These are phyloP conservation scores for Fusarium mexicanum DNA, from an alignment of 2,329 filamentous ascomycete species.

Conservation along the genomic window DNA sequence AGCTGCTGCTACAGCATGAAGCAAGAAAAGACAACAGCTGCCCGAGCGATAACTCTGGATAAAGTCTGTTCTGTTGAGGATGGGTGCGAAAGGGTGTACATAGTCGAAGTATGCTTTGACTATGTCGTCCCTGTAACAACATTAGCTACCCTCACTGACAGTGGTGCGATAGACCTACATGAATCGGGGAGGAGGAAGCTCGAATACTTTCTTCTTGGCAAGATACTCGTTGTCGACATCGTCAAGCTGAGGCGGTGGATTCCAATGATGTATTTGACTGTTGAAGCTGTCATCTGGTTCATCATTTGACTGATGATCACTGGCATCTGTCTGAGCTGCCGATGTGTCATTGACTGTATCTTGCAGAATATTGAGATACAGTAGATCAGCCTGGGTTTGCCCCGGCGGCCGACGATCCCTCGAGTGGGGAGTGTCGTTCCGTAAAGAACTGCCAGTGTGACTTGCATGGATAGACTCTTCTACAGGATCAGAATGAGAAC, in stretches of 20 bases:
- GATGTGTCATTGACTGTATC: neutral
- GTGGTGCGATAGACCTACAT: neutral
- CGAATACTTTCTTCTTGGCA: conserved; percentile 27
- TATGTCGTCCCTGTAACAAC: neutral
- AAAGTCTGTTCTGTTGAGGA: conserved; percentile 15
- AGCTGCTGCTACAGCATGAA: conserved; percentile 2
- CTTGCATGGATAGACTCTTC: neutral
- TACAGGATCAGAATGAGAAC: neutral
- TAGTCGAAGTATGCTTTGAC: conserved; percentile 27
- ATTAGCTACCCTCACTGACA: accelerated
- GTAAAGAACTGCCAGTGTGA: neutral
- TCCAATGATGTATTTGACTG: conserved; percentile 10
- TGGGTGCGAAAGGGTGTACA: conserved; percentile 19
- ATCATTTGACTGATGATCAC: neutral
- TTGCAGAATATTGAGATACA: conserved; percentile 30
- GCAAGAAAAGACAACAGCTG: conserved; percentile 16
- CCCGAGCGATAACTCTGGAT: conserved; percentile 9
- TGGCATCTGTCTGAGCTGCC: neutral
- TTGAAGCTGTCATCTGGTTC: neutral
- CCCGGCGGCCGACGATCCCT: neutral
- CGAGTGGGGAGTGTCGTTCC: neutral
- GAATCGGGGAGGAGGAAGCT: conserved; percentile 6
- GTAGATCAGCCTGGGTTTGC: conserved; percentile 1
- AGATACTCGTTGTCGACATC: conserved; percentile 28
- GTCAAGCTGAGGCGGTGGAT: conserved; percentile 1